phyloP scores from a whole-genome alignment of 208 protist species.

The Crithidia brevicula region DNA sequence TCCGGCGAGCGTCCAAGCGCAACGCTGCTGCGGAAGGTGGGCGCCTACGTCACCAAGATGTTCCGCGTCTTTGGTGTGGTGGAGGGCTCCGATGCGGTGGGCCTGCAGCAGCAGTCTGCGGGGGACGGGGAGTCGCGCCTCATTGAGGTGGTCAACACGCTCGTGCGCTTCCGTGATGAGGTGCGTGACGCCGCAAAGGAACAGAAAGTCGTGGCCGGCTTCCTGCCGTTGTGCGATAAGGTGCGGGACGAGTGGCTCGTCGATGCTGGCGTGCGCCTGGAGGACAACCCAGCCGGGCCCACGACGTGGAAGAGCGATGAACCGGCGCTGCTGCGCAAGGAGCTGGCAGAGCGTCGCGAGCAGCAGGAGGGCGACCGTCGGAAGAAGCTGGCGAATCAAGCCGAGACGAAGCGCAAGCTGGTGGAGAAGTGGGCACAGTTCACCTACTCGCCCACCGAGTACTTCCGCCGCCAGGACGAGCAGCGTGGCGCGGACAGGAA shows the following conservation, averaged over 20 bases:
- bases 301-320: slow-evolving; percentile 85
- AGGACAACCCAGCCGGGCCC: slow-evolving; percentile 72
- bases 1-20: slow-evolving; percentile 39
- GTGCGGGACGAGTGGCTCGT: slow-evolving; percentile 83
- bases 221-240: slow-evolving; percentile 77
- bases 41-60: slow-evolving; percentile 91
- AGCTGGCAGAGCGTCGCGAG: slow-evolving; percentile 49
- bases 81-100: slow-evolving; percentile 72
- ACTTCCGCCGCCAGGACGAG: slow-evolving; percentile 45
- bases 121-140: slow-evolving; percentile 40
- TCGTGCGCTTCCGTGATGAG: slow-evolving; percentile 75
- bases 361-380: slow-evolving; percentile 43
- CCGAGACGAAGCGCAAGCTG: slow-evolving; percentile 65
- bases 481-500: slow-evolving; percentile 25
- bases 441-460: slow-evolving; percentile 41
- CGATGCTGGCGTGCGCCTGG: slow-evolving; percentile 77
- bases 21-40: slow-evolving; percentile 81
- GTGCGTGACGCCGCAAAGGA: slow-evolving; percentile 65
- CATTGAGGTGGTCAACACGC: slow-evolving; percentile 64
- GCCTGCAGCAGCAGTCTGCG: slow-evolving; percentile 41
- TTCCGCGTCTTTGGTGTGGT: slow-evolving; percentile 94
- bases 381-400: slow-evolving; percentile 64
- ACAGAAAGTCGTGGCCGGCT: slow-evolving; percentile 41
- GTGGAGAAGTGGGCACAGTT: slow-evolving; percentile 74
- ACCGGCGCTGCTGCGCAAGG: slow-evolving; percentile 53